These are phyloP conservation scores for Rhizopus delemar DNA, from an alignment of 371 early-diverging fungal genomes.

Conservation along the genomic window DNA sequence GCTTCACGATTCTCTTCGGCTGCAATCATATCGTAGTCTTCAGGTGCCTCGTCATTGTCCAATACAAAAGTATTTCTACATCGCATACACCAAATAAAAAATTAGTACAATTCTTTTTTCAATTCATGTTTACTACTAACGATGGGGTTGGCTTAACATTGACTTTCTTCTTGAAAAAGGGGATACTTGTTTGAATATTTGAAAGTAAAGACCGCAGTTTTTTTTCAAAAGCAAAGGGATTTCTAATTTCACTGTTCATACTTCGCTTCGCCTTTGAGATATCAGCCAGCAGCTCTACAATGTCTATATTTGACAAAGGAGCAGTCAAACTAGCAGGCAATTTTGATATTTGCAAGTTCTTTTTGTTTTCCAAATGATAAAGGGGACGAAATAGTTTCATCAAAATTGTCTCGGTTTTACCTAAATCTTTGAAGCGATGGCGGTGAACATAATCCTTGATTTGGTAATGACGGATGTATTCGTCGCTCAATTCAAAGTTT, in stretches of 20 bases:
- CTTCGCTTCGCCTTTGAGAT: conserved; percentile 8
- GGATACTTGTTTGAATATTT: conserved; percentile 10
- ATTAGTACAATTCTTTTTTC: background rate
- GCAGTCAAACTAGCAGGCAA: conserved; percentile 50
- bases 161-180: conserved; percentile 14
- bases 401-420: conserved; percentile 33
- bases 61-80: conserved; percentile 20
- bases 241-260: background rate
- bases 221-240: conserved; percentile 18
- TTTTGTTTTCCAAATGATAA: conserved; percentile 32
- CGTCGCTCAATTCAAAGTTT: conserved; percentile 65
- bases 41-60: conserved; percentile 25
- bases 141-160: conserved; percentile 18
- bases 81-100: background rate
- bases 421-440: conserved; percentile 41
- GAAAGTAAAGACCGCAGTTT: conserved; percentile 8
- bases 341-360: conserved; percentile 43
- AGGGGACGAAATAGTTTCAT: conserved; percentile 36
- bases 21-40: conserved; percentile 46
- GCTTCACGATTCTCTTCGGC: conserved; percentile 51
- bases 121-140: conserved; percentile 9
- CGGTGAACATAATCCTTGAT: conserved; percentile 57
- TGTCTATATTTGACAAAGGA: conserved; percentile 37
- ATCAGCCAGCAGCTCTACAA: conserved; percentile 29
- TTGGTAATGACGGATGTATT: conserved; percentile 59